A percentile compares a stretch with the other conserved stretches of the same genome.
These are phyloP conservation scores for Puccinia novopanici DNA, from an alignment of 1,284 basidiomycete species.

Conservation along the genomic window DNA sequence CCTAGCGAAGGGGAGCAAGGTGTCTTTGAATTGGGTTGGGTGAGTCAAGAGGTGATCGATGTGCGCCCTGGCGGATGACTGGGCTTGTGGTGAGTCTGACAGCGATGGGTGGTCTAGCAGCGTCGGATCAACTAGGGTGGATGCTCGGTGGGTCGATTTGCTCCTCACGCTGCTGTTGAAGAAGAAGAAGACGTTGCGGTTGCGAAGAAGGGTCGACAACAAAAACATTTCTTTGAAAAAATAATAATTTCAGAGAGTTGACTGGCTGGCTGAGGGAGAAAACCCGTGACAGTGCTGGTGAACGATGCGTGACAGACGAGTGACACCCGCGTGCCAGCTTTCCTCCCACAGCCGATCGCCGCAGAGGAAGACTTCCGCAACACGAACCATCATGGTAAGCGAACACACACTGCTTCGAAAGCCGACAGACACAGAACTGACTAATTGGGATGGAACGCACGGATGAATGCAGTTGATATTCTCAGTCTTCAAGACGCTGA, in stretches of 20 bases:
- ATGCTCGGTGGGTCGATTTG: too few relatives aligned
- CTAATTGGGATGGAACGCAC: too few relatives aligned
- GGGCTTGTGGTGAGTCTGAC: slow-evolving; percentile 3
- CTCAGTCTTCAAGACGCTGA: slow-evolving; percentile 98
- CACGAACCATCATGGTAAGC: neutral
- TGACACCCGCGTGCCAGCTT: neutral
- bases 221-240: too few relatives aligned
- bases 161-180: too few relatives aligned
- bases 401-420: neutral
- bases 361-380: too few relatives aligned
- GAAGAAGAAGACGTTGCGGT: too few relatives aligned
- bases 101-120: slow-evolving; percentile 1
- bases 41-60: slow-evolving; percentile 7
- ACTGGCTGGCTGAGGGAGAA: too few relatives aligned
- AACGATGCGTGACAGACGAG: neutral
- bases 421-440: too few relatives aligned
- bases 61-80: slow-evolving; percentile 14
- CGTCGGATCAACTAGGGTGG: too few relatives aligned
- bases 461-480: slow-evolving; percentile 89
- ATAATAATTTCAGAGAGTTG: too few relatives aligned
- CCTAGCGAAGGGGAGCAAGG: slow-evolving; percentile 8
- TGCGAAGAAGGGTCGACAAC: neutral
- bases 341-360: too few relatives aligned
- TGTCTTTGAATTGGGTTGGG: neutral
- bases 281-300: too few relatives aligned